Evolutionary conservation across 176 grass and related monocot species (phyloP).

Genomic region (Alopecurus myosuroides): DNA sequence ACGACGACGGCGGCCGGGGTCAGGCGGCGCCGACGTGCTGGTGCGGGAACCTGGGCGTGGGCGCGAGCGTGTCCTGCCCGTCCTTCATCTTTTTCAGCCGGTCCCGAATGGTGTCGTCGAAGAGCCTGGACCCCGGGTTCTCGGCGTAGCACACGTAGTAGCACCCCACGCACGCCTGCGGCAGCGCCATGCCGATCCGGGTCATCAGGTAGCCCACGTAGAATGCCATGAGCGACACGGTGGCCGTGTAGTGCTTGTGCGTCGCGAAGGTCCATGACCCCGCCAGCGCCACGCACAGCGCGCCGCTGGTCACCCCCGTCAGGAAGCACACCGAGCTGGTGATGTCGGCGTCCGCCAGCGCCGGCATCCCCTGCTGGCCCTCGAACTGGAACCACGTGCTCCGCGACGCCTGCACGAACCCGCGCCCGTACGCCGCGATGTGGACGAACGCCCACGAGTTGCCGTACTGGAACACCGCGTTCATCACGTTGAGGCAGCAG

Average conservation of each 20-base stretch:
- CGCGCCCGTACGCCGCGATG: slow-evolving; percentile 85
- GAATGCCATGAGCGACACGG: slow-evolving; percentile 82
- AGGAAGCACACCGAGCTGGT: slow-evolving; percentile 93
- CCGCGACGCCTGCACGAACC: slow-evolving; percentile 80
- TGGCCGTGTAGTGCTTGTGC: slow-evolving; percentile 80
- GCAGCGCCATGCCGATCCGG: slow-evolving; percentile 97
- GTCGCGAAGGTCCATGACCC: slow-evolving; percentile 70
- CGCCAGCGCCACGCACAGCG: slow-evolving; percentile 62
- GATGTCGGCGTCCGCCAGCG: slow-evolving; percentile 93
- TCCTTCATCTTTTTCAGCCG: slow-evolving; percentile 36
- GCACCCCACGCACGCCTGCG: slow-evolving; percentile 92
- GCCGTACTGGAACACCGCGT: slow-evolving; percentile 84
- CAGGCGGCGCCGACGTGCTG: slow-evolving; percentile 25
- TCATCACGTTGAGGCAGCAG: slow-evolving; percentile 96
- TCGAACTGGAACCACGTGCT: slow-evolving; percentile 93
- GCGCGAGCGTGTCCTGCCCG: slow-evolving; percentile 13
- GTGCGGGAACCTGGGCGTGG: slow-evolving; percentile 78
- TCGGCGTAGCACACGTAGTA: slow-evolving; percentile 97
- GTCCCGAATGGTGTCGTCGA: slow-evolving; percentile 53
- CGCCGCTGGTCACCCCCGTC: slow-evolving; percentile 83
- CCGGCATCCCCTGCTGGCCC: slow-evolving; percentile 48
- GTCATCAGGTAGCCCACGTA: slow-evolving; percentile 98
- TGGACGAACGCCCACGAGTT: slow-evolving; percentile 99
- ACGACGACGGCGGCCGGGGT: background rate
- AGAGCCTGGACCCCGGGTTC: slow-evolving; percentile 54